Conservation (phyloP, 176 grass and related monocot species). For the Lolium multiflorum region DNA sequence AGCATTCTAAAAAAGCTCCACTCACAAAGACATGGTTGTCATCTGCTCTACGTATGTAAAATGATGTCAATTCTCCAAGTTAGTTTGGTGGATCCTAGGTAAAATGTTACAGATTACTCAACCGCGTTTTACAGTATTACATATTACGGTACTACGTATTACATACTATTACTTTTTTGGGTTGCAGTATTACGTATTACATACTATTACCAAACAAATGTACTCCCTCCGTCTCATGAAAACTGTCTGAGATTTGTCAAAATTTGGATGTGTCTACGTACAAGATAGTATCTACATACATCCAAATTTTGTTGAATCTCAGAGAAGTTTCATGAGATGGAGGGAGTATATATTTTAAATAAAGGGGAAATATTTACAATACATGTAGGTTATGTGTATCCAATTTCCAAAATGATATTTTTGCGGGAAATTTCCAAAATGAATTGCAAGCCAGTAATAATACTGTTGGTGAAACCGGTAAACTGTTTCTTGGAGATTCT, state of each 20-base stretch:
- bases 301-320: too few species aligned
- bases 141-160: too few species aligned
- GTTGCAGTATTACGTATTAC: background rate
- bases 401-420: too few species aligned
- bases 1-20: too few species aligned
- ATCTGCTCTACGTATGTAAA: background rate
- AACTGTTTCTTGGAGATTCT: background rate
- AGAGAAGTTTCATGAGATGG: too few species aligned
- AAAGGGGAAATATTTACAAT: background rate
- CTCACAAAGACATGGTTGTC: background rate
- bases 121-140: too few species aligned
- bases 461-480: background rate
- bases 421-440: too few species aligned
- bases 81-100: background rate
- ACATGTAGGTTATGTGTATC: too few species aligned
- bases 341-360: background rate
- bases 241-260: too few species aligned
- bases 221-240: too few species aligned
- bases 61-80: background rate
- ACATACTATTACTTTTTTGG: background rate
- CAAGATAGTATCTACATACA: too few species aligned
- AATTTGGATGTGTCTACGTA: too few species aligned
- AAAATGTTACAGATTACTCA: background rate
- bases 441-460: background rate
- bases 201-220: background rate